A percentile compares a stretch with the other conserved stretches of the same genome.
These are phyloP conservation scores for Suhomyces vadensis DNA, from an alignment of 805 yeast species.

Conservation along the genomic window DNA sequence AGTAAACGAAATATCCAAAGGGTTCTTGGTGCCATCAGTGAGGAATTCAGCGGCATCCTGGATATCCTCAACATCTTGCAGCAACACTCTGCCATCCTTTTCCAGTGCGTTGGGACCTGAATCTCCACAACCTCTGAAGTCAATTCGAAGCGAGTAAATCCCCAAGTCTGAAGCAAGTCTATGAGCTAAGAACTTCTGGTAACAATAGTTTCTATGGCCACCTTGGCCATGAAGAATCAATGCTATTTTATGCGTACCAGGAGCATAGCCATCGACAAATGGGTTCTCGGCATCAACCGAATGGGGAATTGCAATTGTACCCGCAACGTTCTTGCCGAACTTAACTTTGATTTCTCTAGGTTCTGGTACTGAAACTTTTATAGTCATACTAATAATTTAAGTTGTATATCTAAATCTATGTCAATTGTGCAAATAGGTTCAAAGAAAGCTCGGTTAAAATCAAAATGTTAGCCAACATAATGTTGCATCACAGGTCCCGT, in stretches of 20 bases:
- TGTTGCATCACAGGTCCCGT: too few species aligned
- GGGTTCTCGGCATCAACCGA: conserved; percentile 25
- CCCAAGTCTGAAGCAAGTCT: conserved; percentile 60
- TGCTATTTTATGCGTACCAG: conserved; percentile 52
- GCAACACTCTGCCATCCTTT: conserved; percentile 54
- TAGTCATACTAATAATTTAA: neutral
- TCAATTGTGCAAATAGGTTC: too few species aligned
- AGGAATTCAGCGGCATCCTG: conserved; percentile 39
- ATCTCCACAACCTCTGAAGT: conserved; percentile 83
- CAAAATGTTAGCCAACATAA: too few species aligned
- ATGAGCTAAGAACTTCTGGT: conserved; percentile 63
- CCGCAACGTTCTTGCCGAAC: conserved; percentile 35
- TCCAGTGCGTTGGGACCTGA: conserved; percentile 53
- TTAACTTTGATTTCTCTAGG: conserved; percentile 40
- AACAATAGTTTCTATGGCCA: conserved; percentile 81
- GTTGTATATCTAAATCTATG: too few species aligned
- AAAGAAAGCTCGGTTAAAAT: too few species aligned
- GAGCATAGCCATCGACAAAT: conserved; percentile 29
- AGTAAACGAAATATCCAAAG: conserved; percentile 43
- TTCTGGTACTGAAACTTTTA: conserved; percentile 4
- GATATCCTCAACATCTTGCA: conserved; percentile 70
- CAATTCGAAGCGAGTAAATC: conserved; percentile 68
- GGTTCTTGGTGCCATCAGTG: conserved; percentile 28
- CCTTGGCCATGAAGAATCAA: conserved; percentile 81
- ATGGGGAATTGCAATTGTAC: conserved; percentile 42